These are phyloP conservation scores for Sclerotinia subarctica DNA, from an alignment of 2,329 filamentous ascomycete species.

Conservation along the genomic window DNA sequence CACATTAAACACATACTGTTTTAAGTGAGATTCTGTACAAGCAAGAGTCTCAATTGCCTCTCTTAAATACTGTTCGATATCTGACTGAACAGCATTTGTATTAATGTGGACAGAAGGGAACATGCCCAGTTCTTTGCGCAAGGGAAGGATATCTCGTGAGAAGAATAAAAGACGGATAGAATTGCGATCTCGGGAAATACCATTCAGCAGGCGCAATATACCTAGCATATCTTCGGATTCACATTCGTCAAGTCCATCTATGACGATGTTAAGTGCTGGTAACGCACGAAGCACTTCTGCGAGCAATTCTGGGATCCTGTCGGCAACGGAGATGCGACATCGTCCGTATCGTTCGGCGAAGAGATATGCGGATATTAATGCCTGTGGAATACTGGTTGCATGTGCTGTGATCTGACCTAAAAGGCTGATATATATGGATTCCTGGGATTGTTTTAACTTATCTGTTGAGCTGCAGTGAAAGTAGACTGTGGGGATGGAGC, in stretches of 20 bases:
- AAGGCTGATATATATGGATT: slow-evolving; percentile 15
- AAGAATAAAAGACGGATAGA: slow-evolving; percentile 15
- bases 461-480: slow-evolving; percentile 19
- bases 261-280: slow-evolving; percentile 13
- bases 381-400: neutral
- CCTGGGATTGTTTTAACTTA: slow-evolving; percentile 10
- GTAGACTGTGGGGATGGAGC: slow-evolving; percentile 12
- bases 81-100: neutral
- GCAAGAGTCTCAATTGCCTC: slow-evolving; percentile 16
- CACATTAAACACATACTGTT: slow-evolving; percentile 17
- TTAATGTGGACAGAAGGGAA: slow-evolving; percentile 9
- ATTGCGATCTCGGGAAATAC: neutral
- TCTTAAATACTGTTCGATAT: slow-evolving; percentile 16
- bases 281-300: slow-evolving; percentile 2
- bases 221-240: slow-evolving; percentile 10
- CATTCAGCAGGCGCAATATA: slow-evolving; percentile 9
- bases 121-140: slow-evolving; percentile 13
- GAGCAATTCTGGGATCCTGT: slow-evolving; percentile 9
- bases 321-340: slow-evolving; percentile 14
- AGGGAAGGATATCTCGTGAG: slow-evolving; percentile 14
- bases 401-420: slow-evolving; percentile 12
- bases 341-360: slow-evolving; percentile 18
- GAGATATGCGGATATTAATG: slow-evolving; percentile 13
- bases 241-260: slow-evolving; percentile 20
- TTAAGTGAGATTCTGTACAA: slow-evolving; percentile 16